Evolutionary conservation across 192 early-diverging fungal species (phyloP).

Genomic region (Martensiomyces pterosporus): DNA sequence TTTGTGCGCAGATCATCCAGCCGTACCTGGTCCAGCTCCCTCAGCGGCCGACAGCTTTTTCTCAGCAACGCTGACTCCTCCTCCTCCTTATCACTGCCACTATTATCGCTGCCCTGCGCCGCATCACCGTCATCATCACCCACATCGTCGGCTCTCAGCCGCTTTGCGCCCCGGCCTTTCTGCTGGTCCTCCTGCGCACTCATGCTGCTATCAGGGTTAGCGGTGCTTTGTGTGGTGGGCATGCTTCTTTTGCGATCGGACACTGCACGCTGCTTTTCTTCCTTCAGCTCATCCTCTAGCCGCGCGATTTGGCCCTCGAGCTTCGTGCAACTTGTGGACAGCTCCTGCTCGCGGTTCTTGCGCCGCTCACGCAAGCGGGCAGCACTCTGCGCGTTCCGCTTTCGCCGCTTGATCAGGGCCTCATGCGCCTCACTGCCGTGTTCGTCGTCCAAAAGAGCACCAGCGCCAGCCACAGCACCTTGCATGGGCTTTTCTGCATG

Average conservation of each 20-base stretch:
- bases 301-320: constrained; percentile 34
- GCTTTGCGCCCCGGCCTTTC: too few relatives aligned
- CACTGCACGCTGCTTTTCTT: constrained; percentile 36
- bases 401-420: constrained; percentile 36
- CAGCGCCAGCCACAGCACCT: too few relatives aligned
- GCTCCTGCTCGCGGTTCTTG: constrained; percentile 38
- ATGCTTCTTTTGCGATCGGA: constrained; percentile 1
- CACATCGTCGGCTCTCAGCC: too few relatives aligned
- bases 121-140: too few relatives aligned
- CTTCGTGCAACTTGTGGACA: constrained; percentile 22
- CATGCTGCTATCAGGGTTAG: too few relatives aligned
- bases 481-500: too few relatives aligned
- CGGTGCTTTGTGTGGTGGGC: too few relatives aligned
- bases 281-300: constrained; percentile 29
- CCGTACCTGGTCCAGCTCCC: constrained; percentile 44
- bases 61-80: too few relatives aligned
- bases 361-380: constrained; percentile 48
- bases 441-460: neutral
- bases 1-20: constrained; percentile 30
- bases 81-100: too few relatives aligned
- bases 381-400: constrained; percentile 48
- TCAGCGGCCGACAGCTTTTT: too few relatives aligned
- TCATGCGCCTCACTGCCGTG: constrained; percentile 19
- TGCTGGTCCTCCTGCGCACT: too few relatives aligned
- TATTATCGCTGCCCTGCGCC: too few relatives aligned